Evolutionary conservation across 352 stramenopile species (phyloP), one percentile per base, ranked within the genome.

Genomic region (Globisporangium cederbergense): DNA sequence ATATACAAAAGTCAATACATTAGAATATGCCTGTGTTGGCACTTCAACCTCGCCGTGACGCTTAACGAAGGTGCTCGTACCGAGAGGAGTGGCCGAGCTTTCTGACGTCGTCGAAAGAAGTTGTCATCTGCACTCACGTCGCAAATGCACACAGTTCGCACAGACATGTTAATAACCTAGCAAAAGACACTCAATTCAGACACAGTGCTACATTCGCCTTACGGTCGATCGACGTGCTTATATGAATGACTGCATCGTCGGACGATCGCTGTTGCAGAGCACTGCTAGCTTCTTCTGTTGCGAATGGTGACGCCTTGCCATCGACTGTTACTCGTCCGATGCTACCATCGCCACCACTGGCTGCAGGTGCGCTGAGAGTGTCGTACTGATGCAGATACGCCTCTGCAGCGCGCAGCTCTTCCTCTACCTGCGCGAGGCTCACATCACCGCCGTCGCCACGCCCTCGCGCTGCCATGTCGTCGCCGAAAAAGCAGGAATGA

Each of bases 361-460:
- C 25, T 22, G 22, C n/a, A 51, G 55, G 34, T 46, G 38, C 34
- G 10, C n/a, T 28, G 8, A 25, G n/a, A 1, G 30, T 43, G 16
- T 40, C 10, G 34, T 62, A 51, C 5, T 78, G 62, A 3, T 68
- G 71, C 25, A 93, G 64, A 59, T 93, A 93, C 13, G 77, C 72
- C 58, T 93, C 81, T 0, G 84, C 80, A 3, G 66, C 72, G 10
- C 72, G 79, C 20, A 93, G 71, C 53, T 93, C 84, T 20, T 86
- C 78, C 58, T 93, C 80, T 3, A 91, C 75, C 58, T 90, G 73
- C 40, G 76, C 74, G 40, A 93, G 60, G 45, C 73, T 90, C 49
- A 87, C 66, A 4, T 62, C 45, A 28, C 66, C 50, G 38, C 54
- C 68, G 45, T 9, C 16, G 18, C 52, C 9, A n/a, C 16, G 50